These are phyloP conservation scores for Tolypocladium tundrense DNA, from an alignment of 2,329 filamentous ascomycete species.

Conservation along the genomic window DNA sequence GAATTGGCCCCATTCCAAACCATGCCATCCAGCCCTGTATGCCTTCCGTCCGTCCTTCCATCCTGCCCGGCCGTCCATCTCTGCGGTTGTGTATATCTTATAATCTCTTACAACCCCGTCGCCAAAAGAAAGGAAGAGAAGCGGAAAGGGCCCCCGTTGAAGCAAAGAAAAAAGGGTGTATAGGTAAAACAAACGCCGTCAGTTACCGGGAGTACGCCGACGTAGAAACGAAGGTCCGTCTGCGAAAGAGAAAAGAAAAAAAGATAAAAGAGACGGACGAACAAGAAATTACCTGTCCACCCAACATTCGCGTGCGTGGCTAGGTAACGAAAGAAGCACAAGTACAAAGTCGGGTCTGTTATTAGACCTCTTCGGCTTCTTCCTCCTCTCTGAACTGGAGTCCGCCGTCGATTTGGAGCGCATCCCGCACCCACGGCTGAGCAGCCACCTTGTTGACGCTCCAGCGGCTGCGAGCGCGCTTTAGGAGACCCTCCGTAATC, in stretches of 20 bases:
- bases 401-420: constrained; percentile 57
- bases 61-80: not conserved
- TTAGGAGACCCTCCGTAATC: constrained; percentile 76
- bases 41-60: not conserved
- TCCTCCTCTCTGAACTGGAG: constrained; percentile 50
- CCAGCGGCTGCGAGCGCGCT: constrained; percentile 72
- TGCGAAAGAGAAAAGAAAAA: not conserved
- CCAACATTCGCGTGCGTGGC: not conserved
- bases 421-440: constrained; percentile 65
- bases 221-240: not conserved
- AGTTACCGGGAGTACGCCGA: not conserved
- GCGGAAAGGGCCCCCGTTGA: not conserved
- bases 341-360: constrained; percentile 2
- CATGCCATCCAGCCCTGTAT: not conserved
- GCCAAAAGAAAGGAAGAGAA: not conserved
- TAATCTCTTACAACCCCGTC: not conserved
- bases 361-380: constrained; percentile 41
- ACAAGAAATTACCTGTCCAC: too few species aligned
- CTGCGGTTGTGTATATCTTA: not conserved
- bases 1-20: not conserved
- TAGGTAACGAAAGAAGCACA: not conserved
- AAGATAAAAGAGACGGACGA: not conserved
- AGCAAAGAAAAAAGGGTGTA: not conserved
- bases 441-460: constrained; percentile 61
- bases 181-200: not conserved